These are phyloP conservation scores for Candida glucosophila DNA, from an alignment of 1,139 yeast genomes.

Conservation along the genomic window DNA sequence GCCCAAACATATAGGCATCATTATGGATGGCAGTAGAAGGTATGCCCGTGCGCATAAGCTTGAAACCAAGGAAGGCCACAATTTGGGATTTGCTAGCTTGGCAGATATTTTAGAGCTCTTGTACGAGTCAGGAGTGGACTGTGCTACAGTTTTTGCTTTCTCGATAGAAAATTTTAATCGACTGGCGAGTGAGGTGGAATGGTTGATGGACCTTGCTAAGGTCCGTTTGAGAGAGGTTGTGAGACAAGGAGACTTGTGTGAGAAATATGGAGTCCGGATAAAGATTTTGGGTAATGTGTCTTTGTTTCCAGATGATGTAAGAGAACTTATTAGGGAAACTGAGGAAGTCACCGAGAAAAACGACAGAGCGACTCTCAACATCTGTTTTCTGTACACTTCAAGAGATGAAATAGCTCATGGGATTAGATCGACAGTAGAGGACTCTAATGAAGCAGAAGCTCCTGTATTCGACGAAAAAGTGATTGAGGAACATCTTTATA, in stretches of 20 bases:
- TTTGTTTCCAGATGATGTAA: conserved; percentile 64
- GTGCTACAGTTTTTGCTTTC: conserved; percentile 89
- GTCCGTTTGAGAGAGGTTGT: conserved; percentile 64
- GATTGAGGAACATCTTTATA: conserved; percentile 53
- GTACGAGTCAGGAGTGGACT: conserved; percentile 75
- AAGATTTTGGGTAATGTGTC: conserved; percentile 64
- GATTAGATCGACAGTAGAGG: conserved; percentile 43
- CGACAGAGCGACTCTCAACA: conserved; percentile 66
- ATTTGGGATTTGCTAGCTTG: conserved; percentile 85
- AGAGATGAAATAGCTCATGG: conserved; percentile 81
- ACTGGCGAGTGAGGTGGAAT: conserved; percentile 69
- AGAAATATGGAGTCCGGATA: conserved; percentile 68
- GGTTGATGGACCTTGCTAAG: conserved; percentile 83
- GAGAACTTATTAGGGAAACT: conserved; percentile 50
- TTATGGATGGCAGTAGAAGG: conserved; percentile 96
- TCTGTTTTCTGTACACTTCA: conserved; percentile 93
- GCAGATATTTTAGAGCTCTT: conserved; percentile 70
- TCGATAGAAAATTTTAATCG: conserved; percentile 92
- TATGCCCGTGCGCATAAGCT: conserved; percentile 67
- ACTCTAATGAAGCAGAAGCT: conserved; percentile 12
- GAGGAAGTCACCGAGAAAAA: conserved; percentile 62
- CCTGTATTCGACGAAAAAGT: conserved; percentile 32
- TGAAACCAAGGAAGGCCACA: conserved; percentile 85
- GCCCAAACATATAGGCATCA: conserved; percentile 85
- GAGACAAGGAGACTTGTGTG: conserved; percentile 73